Percentiles rank a stretch among this genome's conserved stretches.
These are phyloP conservation scores for Colletotrichum echinochloae DNA, from an alignment of 2,329 filamentous ascomycete genomes.

Conservation along the genomic window DNA sequence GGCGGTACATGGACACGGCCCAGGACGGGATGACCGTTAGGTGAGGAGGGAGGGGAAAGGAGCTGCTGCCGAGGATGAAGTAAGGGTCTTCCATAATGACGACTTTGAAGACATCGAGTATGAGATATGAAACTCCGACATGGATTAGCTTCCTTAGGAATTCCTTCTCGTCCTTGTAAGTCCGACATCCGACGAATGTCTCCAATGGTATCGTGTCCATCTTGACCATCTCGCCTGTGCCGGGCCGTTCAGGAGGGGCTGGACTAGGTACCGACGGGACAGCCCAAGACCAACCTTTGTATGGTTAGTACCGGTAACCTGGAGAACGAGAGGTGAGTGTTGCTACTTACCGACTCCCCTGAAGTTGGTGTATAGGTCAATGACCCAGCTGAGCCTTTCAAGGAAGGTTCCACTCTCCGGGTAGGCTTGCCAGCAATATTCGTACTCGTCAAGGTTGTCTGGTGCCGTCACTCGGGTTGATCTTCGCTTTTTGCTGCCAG, in stretches of 20 bases:
- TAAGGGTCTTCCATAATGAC: constrained; percentile 82
- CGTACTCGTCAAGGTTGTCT: constrained; percentile 46
- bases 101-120: constrained; percentile 77
- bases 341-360: constrained; percentile 62
- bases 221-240: constrained; percentile 53
- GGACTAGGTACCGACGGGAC: constrained; percentile 61
- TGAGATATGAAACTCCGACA: constrained; percentile 70
- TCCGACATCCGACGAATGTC: constrained; percentile 60
- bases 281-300: constrained; percentile 68
- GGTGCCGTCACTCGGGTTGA: constrained; percentile 18
- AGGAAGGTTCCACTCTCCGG: constrained; percentile 62
- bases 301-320: constrained; percentile 7
- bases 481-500: constrained; percentile 29
- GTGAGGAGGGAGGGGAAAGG: constrained; percentile 56
- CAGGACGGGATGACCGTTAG: constrained; percentile 56
- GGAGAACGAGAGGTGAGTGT: not conserved
- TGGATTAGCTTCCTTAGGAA: constrained; percentile 61
- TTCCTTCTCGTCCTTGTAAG: constrained; percentile 54
- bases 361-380: constrained; percentile 66
- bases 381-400: constrained; percentile 66
- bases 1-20: constrained; percentile 66
- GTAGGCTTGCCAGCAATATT: constrained; percentile 72
- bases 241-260: constrained; percentile 56
- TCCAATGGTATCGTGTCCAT: constrained; percentile 56
- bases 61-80: constrained; percentile 68